These are phyloP conservation scores for Argentina anserina DNA, from an alignment of 306 rosid genomes.

Conservation along the genomic window DNA sequence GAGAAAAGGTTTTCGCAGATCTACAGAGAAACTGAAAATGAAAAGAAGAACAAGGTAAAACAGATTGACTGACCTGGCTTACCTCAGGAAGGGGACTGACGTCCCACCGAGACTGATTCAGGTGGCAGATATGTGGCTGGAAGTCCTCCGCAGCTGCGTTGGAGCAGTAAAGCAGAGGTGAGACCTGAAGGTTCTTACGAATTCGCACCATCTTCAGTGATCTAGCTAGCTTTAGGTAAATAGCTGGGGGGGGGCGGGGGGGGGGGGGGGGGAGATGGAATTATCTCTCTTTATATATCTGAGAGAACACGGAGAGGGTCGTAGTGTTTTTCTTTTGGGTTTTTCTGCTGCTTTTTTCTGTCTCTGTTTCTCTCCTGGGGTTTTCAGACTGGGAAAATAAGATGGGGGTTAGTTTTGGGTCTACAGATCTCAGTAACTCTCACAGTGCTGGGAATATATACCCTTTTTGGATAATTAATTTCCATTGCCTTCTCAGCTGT, in stretches of 20 bases:
- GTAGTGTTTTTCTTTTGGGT: background rate
- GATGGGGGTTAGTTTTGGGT: background rate
- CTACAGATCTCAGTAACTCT: background rate
- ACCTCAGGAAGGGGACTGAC: slow-evolving; percentile 49
- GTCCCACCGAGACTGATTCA: slow-evolving; percentile 93
- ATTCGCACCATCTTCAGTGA: slow-evolving; percentile 57
- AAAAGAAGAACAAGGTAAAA: background rate
- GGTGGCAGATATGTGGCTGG: slow-evolving; percentile 63
- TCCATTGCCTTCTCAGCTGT: background rate
- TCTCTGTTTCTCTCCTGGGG: background rate
- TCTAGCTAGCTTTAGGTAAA: background rate
- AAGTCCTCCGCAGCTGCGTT: slow-evolving; percentile 35
- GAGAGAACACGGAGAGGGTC: background rate
- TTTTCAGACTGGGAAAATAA: background rate
- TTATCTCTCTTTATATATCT: background rate
- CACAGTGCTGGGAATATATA: background rate
- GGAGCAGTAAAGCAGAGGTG: slow-evolving; percentile 42
- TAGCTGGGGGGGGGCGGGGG: too few species aligned
- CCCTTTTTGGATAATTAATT: too few species aligned
- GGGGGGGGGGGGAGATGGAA: too few species aligned
- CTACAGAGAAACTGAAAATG: slow-evolving; percentile 22
- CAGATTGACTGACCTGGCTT: slow-evolving; percentile 62
- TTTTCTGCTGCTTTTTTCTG: background rate
- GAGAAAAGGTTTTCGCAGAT: slow-evolving; percentile 30
- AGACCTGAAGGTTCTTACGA: slow-evolving; percentile 70